Conservation (phyloP, 345 rosid genomes). For the Erodium maritimum region DNA sequence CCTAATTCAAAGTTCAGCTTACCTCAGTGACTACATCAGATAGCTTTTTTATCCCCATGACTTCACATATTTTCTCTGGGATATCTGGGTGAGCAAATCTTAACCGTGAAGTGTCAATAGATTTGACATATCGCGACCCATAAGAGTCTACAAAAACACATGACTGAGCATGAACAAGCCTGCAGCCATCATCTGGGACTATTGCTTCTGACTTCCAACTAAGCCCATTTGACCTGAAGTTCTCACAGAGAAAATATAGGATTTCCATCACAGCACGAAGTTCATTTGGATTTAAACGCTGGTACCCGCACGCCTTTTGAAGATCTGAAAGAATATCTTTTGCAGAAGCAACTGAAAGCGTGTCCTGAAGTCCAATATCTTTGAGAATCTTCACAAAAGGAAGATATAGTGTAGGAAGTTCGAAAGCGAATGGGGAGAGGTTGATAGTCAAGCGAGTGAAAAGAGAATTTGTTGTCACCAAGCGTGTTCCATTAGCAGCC, state of each 20-base stretch:
- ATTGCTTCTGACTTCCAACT: slow-evolving; percentile 48
- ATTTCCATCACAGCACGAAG: slow-evolving; percentile 88
- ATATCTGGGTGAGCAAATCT: slow-evolving; percentile 73
- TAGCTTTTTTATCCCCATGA: slow-evolving; percentile 65
- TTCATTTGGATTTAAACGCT: slow-evolving; percentile 84
- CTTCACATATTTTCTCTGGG: slow-evolving; percentile 57
- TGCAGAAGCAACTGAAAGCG: slow-evolving; percentile 58
- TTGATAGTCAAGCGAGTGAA: slow-evolving; percentile 66
- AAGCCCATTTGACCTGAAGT: slow-evolving; percentile 21
- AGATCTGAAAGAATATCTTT: slow-evolving; percentile 59
- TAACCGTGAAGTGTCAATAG: slow-evolving; percentile 61
- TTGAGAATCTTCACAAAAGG: slow-evolving; percentile 68
- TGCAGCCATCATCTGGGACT: slow-evolving; percentile 87
- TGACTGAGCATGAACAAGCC: slow-evolving; percentile 67
- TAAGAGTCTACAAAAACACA: slow-evolving; percentile 70
- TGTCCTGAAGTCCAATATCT: slow-evolving; percentile 80
- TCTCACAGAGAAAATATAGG: slow-evolving; percentile 54
- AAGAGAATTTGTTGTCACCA: slow-evolving; percentile 62
- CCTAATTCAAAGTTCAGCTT: slow-evolving; percentile 6
- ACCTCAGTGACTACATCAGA: slow-evolving; percentile 91
- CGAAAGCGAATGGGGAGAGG: slow-evolving; percentile 88
- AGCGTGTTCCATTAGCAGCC: slow-evolving; percentile 90
- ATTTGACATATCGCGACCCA: slow-evolving; percentile 65
- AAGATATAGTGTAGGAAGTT: slow-evolving; percentile 67
- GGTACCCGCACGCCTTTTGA: slow-evolving; percentile 75